A percentile compares a stretch with the other conserved stretches of the same genome.
These are phyloP conservation scores for Apiotrichum gracile DNA, from an alignment of 1,284 basidiomycete species.

Conservation along the genomic window DNA sequence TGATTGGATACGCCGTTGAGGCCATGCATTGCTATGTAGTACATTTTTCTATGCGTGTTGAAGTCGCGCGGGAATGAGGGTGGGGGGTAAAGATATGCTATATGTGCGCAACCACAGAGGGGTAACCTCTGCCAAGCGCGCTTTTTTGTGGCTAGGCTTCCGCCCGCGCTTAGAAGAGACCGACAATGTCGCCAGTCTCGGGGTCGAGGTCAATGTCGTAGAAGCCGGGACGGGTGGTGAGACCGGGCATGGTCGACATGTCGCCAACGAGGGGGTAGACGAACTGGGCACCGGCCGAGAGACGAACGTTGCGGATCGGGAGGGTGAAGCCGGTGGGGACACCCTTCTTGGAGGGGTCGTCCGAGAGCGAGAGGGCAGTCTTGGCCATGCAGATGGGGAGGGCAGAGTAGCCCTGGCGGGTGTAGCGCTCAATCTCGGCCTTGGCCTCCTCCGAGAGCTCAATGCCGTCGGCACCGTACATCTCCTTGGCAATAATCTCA, in stretches of 20 bases:
- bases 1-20: neutral
- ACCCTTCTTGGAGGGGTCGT: conserved; percentile 85
- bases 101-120: neutral
- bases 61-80: neutral
- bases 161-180: conserved; percentile 43
- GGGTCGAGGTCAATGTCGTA: conserved; percentile 52
- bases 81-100: neutral
- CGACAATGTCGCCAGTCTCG: conserved; percentile 46
- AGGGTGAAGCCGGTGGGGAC: conserved; percentile 87
- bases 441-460: conserved; percentile 74
- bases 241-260: conserved; percentile 97
- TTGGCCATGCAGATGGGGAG: conserved; percentile 91
- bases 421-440: conserved; percentile 86
- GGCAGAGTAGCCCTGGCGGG: conserved; percentile 58
- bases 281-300: conserved; percentile 93
- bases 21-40: neutral
- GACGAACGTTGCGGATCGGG: conserved; percentile 80
- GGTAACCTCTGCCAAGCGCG: neutral
- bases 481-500: conserved; percentile 73
- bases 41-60: neutral
- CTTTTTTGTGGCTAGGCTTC: neutral
- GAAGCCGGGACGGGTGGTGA: conserved; percentile 82
- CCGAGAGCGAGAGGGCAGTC: conserved; percentile 94
- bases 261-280: conserved; percentile 89
- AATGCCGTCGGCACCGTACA: conserved; percentile 88